These are phyloP conservation scores for Penicillium turbatum DNA, from an alignment of 495 filamentous ascomycete species.

Conservation along the genomic window DNA sequence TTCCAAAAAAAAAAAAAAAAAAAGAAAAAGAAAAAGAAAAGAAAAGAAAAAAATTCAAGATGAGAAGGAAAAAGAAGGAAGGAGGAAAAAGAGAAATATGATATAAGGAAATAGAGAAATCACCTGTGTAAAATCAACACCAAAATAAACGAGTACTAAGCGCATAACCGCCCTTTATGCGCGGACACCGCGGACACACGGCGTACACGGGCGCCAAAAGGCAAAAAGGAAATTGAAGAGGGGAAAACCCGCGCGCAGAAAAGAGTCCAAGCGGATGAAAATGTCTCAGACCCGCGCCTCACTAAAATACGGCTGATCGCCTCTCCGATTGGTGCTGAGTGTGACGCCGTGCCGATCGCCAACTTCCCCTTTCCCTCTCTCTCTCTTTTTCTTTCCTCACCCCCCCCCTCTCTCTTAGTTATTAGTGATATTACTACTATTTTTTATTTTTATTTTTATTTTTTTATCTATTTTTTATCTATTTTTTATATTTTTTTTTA, in stretches of 20 bases:
- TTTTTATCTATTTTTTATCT: constrained; percentile 1
- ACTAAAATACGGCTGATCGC: constrained; percentile 17
- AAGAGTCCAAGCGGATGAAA: constrained; percentile 4
- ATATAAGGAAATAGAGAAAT: too few species aligned
- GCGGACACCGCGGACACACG: constrained; percentile 9
- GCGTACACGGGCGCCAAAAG: constrained; percentile 19
- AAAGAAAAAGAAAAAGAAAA: neutral
- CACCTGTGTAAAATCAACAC: too few species aligned
- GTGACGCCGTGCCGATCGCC: constrained; percentile 42
- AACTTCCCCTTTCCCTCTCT: constrained; percentile 26
- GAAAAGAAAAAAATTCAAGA: too few species aligned
- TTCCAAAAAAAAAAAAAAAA: constrained; percentile 2
- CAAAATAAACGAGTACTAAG: constrained; percentile 12
- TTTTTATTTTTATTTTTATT: neutral
- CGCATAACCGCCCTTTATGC: constrained; percentile 30
- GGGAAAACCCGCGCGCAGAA: constrained; percentile 25
- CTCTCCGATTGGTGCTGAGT: constrained; percentile 28
- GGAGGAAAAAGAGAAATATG: too few species aligned
- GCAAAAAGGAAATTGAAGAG: neutral
- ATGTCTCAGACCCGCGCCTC: constrained; percentile 29
- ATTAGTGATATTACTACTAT: constrained; percentile 1
- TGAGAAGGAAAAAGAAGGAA: too few species aligned
- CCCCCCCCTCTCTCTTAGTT: neutral
- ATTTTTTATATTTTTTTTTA: neutral
- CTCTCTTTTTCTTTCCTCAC: constrained; percentile 10